Evolutionary conservation across 768 basidiomycete species (phyloP).

Genomic region (Leccinellum luteum): DNA sequence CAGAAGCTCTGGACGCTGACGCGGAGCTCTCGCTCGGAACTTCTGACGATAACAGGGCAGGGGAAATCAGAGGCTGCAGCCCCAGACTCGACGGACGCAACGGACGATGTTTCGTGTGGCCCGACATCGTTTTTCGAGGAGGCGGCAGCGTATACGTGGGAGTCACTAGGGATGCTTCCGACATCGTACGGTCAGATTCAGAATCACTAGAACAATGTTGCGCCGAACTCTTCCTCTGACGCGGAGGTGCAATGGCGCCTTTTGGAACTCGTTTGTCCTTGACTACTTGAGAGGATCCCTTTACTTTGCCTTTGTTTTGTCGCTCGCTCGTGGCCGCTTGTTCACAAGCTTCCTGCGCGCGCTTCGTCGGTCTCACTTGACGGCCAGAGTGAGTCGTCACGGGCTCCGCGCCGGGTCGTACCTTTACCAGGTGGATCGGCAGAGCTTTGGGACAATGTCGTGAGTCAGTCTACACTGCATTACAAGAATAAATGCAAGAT

Average conservation of each 20-base stretch:
- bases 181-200: background rate
- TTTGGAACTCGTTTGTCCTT: background rate
- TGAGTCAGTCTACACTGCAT: background rate
- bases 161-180: background rate
- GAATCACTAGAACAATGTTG: background rate
- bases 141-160: background rate
- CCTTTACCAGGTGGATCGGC: constrained; percentile 4
- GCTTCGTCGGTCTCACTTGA: constrained; percentile 19
- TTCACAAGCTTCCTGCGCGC: constrained; percentile 14
- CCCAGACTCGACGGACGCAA: constrained; percentile 15
- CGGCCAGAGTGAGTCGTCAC: constrained; percentile 24
- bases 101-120: constrained; percentile 1
- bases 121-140: background rate
- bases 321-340: background rate
- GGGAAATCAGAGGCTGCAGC: background rate
- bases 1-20: background rate
- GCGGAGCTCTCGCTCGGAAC: background rate
- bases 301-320: constrained; percentile 6
- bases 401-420: constrained; percentile 6
- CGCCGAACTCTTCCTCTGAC: background rate
- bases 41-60: background rate
- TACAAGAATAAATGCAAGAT: background rate
- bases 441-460: constrained; percentile 6
- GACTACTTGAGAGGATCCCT: background rate
- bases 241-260: background rate